Evolutionary conservation across 352 stramenopile genomes (phyloP), one percentile per base, ranked within the genome.

Genomic region (Globisporangium sylvaticum): DNA sequence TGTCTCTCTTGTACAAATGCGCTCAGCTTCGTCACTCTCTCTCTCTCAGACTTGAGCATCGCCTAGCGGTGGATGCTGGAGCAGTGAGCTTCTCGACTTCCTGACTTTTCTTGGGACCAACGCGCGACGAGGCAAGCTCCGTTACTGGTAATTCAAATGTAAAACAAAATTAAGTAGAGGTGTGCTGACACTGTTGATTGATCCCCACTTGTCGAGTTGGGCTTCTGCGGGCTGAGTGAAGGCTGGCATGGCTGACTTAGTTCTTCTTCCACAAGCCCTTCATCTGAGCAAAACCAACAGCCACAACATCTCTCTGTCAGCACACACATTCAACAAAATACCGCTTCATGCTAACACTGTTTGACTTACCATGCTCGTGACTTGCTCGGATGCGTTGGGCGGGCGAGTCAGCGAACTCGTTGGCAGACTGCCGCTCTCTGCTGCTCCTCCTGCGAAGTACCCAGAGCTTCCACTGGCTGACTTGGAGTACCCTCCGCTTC

Each of bases 241-340:
- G 55, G 20, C 44, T 50, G 14, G 37, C 18, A 8, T 24, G 32
- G 24, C 14, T 15, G 31, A 4, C 37, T 81, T 87, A 92, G 75
- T 91, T 92, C 67, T 90, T 91, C 68, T 89, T 91, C 84, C 84
- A 91, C 73, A 92, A 87, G 59, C 84, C 84, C 71, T 92, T 92
- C 76, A 91, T 87, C 84, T 92, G 46, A 18, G 31, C 1, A 56
- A 39, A 39, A 25, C 9, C 22, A 53, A 14, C 15, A 48, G 22
- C 6, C 15, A 22, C 42, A 42, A 2, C 18, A 22, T 8, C 8
- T 8, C 8, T 6, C 4, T 44, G 54, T 66, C n/a, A 57, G 44
- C 25, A 12, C 31, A 37, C 31, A 37, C 31, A 15, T 22, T 27
- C 34, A 32, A 0, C 27, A 62, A 32, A 37, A 1, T 1, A 20